Base-by-base conservation (phyloP, 257 asterid species). In the Solanum ossicruentum region DNA sequence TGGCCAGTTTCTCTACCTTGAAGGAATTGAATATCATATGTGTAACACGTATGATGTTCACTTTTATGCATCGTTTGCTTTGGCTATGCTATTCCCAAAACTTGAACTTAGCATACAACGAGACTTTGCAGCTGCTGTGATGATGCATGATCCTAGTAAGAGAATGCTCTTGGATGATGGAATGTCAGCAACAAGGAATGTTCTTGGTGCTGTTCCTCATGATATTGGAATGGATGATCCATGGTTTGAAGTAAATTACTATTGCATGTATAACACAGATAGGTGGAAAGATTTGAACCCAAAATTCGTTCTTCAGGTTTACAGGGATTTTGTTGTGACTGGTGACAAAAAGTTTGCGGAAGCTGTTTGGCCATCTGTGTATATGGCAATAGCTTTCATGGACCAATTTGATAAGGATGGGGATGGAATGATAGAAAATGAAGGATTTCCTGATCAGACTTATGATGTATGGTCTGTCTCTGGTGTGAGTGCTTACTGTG, bases 221-320 rank as follows among this genome's bases (percentile, higher is more conserved):
- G 99, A 97, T 85, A 97, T 97, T 54, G 99, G 99, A 73, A 92
- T 97, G 96, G 84, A 87, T 73, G 98, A 97, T 87, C 99, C 99
- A 21, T 97, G 99, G 99, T 95, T 97, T 83, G 98, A 94, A 89
- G 91, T 97, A 15, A 97, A 97, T 32, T 90, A 87, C 65, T 97
- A 95, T 85, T 95, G 90, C 84, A 91, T 97, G 77, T 94, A 93
- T 65, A 94, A 95, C 88, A 94, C 98, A 2, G 96, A 95, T 84
- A 90, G 95, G 92, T 97, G 99, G 99, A 97, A 97, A 88, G 99
- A 97, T 87, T 91, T 97, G 92, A 97, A 97, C 79, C 94, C 99
- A 9, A 97, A 97, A 80, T 97, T 97, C 85, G 98, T 97, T 58
- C 97, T 97, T 58, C 99, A 95, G 89, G 94, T 94, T 69, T 95